Base-by-base conservation (phyloP, 169 alveolate species). In the Cryptosporidium muris region DNA sequence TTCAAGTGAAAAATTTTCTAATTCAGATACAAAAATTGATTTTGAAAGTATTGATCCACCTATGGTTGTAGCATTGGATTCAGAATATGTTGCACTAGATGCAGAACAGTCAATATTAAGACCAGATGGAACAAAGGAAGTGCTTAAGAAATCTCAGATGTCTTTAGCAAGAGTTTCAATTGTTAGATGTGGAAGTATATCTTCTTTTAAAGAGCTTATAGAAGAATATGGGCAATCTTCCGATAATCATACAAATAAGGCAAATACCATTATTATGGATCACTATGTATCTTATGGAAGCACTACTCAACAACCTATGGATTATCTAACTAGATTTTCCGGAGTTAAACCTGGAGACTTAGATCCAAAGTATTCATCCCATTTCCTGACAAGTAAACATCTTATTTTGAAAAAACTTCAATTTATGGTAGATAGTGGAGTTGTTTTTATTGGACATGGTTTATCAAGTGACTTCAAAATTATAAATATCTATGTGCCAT, bases 301-400 rank as follows among this genome's bases (percentile, higher is more conserved):
- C 12, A 66, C 51, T 14, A 66, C 65, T 37, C 81, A 67, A 9
- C 94, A 94, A 3, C 94, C 94, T 47, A 90, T 81, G 64, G 95
- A 92, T 81, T 92, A 92, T 51, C 85, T 91, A 60, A 92, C 95
- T 8, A 89, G 93, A 92, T 91, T 63, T 68, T 91, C 94, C 5
- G 95, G 95, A 4, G 89, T 92, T 14, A 91, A 88, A 56, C 89
- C 89, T n/a, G 95, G 94, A 14, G 95, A 92, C 52, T 66, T 92
- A 51, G 94, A 90, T 48, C 90, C 90, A 14, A 91, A 90, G 63
- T 66, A 92, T 8, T 91, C 94, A 1, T 53, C 65, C 43, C 94
- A 91, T 11, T 92, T 94, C 90, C 90, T 92, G 25, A 88, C 95
- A 38, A 91, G 94, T 1, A 88, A 91, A 56, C 89, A 90, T 36